Percentiles rank a stretch among this genome's conserved stretches.
Evolutionary conservation across 805 yeast genomes (phyloP).

Genomic region (Myxozyma neglecta): DNA sequence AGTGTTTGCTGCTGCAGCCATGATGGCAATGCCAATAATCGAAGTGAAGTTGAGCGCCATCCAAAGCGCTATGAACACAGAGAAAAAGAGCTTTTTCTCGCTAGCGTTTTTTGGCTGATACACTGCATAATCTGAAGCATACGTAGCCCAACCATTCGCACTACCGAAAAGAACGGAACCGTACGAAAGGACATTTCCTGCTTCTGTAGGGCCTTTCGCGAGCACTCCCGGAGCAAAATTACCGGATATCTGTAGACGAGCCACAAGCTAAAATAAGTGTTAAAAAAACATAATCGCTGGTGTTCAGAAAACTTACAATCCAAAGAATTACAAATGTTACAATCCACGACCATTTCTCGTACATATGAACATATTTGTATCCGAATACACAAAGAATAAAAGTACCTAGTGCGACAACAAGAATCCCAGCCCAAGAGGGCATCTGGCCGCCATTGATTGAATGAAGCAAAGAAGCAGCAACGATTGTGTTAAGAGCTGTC

Average conservation of each 20-base stretch:
- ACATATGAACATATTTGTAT: conserved; percentile 73
- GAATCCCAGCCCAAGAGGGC: conserved; percentile 91
- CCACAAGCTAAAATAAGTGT: conserved; percentile 46
- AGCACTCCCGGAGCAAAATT: conserved; percentile 59
- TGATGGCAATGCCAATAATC: conserved; percentile 84
- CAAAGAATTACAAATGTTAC: conserved; percentile 74
- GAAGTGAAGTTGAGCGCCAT: conserved; percentile 70
- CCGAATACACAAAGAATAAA: conserved; percentile 79
- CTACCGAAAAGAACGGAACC: conserved; percentile 85
- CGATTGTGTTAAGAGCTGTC: conserved; percentile 90
- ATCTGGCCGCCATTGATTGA: conserved; percentile 63
- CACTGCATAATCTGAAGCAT: conserved; percentile 88
- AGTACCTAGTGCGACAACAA: conserved; percentile 65
- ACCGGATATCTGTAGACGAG: conserved; percentile 65
- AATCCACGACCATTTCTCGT: conserved; percentile 88
- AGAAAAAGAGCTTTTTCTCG: conserved; percentile 58
- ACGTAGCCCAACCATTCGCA: conserved; percentile 93
- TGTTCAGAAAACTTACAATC: conserved; percentile 46
- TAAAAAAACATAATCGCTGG: too few relatives aligned
- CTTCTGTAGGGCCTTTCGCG: conserved; percentile 63
- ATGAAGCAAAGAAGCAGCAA: conserved; percentile 79
- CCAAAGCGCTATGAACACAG: conserved; percentile 62
- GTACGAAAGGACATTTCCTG: conserved; percentile 75
- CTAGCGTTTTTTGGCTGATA: conserved; percentile 72
- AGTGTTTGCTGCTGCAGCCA: conserved; percentile 59